Evolutionary conservation across 1,139 yeast genomes (phyloP).

Genomic region (Protomyces lactucae-debilis): DNA sequence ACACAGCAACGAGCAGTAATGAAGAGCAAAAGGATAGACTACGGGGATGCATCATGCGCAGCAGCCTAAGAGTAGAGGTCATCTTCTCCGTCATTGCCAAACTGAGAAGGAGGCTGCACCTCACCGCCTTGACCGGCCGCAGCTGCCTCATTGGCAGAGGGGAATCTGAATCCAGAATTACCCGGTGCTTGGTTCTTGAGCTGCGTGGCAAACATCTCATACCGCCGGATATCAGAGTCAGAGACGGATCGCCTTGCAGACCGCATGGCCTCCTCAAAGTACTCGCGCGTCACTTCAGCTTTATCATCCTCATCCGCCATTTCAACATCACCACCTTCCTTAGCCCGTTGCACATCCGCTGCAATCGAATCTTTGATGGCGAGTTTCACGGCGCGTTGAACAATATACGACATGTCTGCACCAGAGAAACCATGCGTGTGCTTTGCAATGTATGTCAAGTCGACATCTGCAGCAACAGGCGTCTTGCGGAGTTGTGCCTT

Average conservation of each 20-base stretch:
- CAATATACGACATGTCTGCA: conserved; percentile 96
- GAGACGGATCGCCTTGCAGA: conserved; percentile 96
- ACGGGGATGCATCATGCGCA: no score
- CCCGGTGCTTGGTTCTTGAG: conserved; percentile 87
- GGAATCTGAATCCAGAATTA: conserved; percentile 45
- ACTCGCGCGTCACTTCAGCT: conserved; percentile 87
- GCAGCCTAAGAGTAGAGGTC: conserved; percentile 58
- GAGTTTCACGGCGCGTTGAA: conserved; percentile 96
- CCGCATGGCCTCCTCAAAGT: conserved; percentile 98
- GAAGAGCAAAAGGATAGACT: no score
- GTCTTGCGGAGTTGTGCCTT: conserved; percentile 96
- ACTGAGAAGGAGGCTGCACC: conserved; percentile 49
- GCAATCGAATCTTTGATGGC: conserved; percentile 98
- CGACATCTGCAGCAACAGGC: conserved; percentile 95
- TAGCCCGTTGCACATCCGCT: conserved; percentile 51
- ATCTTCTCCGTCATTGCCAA: conserved; percentile 82
- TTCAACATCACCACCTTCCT: conserved; percentile 50
- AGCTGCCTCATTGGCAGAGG: conserved; percentile 38
- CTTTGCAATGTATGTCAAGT: conserved; percentile 80
- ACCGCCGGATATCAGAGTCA: conserved; percentile 96
- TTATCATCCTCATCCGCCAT: conserved; percentile 83
- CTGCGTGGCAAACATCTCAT: conserved; percentile 97
- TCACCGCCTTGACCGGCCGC: conserved; percentile 36
- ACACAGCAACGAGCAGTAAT: no score
- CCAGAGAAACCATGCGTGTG: conserved; percentile 96